phyloP scores from a whole-genome alignment of 495 filamentous ascomycete species.

The Aspergillus panamensis region DNA sequence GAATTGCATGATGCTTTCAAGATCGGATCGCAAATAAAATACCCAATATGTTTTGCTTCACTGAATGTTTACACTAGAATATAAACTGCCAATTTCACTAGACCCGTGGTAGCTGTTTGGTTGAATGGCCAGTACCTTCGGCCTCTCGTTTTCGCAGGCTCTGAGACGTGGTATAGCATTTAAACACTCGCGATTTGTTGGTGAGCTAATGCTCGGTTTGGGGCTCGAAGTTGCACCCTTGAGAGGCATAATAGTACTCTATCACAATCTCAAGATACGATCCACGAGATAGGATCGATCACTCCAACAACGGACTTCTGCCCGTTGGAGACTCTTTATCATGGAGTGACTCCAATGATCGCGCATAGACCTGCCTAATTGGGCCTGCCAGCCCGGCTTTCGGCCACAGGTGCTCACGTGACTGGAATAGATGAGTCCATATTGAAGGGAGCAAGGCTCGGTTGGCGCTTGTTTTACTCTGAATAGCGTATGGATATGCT shows the following conservation, averaged over 20 bases:
- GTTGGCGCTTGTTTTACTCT: neutral
- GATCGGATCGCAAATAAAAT: constrained; percentile 1
- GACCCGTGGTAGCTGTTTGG: too few species aligned
- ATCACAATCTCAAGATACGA: too few species aligned
- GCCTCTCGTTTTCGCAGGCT: too few species aligned
- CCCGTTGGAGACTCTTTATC: constrained; percentile 9
- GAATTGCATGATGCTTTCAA: constrained; percentile 13
- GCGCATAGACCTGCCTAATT: constrained; percentile 25
- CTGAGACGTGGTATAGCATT: too few species aligned
- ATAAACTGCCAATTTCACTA: too few species aligned
- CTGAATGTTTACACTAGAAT: neutral
- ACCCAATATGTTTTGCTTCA: constrained; percentile 6
- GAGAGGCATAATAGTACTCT: too few species aligned
- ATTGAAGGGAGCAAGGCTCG: neutral
- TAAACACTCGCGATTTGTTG: too few species aligned
- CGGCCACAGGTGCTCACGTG: constrained; percentile 14
- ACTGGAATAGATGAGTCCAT: neutral
- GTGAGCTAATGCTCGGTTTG: too few species aligned
- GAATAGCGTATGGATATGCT: neutral
- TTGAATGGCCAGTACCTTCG: too few species aligned
- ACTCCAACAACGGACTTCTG: constrained; percentile 9
- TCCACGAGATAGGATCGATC: too few species aligned
- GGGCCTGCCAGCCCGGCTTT: neutral
- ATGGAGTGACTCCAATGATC: neutral
- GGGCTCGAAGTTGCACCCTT: too few species aligned